phyloP scores from a whole-genome alignment of 1,139 yeast species.

The Pichia sp. region DNA sequence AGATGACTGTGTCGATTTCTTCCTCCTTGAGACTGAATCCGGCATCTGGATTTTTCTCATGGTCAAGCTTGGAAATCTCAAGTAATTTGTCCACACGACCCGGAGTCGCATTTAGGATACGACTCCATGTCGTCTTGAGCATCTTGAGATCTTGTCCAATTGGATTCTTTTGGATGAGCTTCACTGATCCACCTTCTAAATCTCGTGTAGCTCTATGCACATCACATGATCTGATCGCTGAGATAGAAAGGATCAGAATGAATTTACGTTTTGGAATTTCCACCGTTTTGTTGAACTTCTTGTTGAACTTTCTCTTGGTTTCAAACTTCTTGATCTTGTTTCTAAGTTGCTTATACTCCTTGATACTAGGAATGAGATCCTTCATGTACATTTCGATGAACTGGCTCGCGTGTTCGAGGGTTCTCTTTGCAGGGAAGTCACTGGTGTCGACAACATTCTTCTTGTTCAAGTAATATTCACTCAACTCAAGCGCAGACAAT shows the following conservation, averaged over 20 bases:
- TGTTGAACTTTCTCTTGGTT: slow-evolving; percentile 25
- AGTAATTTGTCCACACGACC: slow-evolving; percentile 52
- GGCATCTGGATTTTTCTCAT: slow-evolving; percentile 5
- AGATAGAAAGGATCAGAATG: slow-evolving; percentile 54
- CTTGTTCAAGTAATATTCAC: slow-evolving; percentile 48
- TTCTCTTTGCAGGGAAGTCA: slow-evolving; percentile 40
- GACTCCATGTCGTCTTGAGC: slow-evolving; percentile 40
- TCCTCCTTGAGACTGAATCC: slow-evolving; percentile 30
- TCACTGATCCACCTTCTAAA: slow-evolving; percentile 50
- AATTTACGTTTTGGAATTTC: slow-evolving; percentile 33
- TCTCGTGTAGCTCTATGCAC: slow-evolving; percentile 54
- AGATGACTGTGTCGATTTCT: slow-evolving; percentile 50
- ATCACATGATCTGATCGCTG: slow-evolving; percentile 72
- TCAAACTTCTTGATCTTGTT: slow-evolving; percentile 24
- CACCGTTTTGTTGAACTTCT: slow-evolving; percentile 13
- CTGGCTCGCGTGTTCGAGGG: slow-evolving; percentile 38
- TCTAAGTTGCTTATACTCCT: slow-evolving; percentile 26
- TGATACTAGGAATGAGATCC: slow-evolving; percentile 21
- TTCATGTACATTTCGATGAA: slow-evolving; percentile 32
- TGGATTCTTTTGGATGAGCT: slow-evolving; percentile 62
- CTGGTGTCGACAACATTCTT: slow-evolving; percentile 44
- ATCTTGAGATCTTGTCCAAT: slow-evolving; percentile 50
- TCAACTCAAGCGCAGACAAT: slow-evolving; percentile 55
- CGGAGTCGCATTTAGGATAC: slow-evolving; percentile 60
- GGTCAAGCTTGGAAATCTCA: slow-evolving; percentile 30